Evolutionary conservation across 257 asterid species (phyloP), one percentile per base, ranked within the genome.

Genomic region (Lycium ferocissimum): DNA sequence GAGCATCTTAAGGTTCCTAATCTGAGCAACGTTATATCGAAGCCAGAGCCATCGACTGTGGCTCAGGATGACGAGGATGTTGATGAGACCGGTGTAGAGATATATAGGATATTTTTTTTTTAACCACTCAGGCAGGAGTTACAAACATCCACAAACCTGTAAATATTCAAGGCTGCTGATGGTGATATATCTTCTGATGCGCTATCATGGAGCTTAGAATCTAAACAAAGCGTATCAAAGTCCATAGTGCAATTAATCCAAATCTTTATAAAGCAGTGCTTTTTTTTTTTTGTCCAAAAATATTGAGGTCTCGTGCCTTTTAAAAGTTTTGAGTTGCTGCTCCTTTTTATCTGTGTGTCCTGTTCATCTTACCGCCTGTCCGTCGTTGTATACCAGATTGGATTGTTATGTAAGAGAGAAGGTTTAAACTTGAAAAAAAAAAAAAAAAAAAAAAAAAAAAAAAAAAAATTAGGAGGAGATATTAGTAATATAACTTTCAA

Each of bases 111-210:
- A 85, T 93, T 5, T 94, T 91, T 86, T 81, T 92, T 90, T 93
- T 92, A 49, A 92, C 91, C 93, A 90, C 91, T 11, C 93, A 90
- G 80, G 92, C 91, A 2, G 93, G 92, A 61, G 92, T 92, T 62
- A 85, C 92, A 7, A 86, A 91, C 81, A 82, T 88, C 40, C n/a
- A n/a, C n/a, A 87, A 91, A 83, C 91, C 94, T 12, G 90, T 85
- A 87, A 84, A 90, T 93, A 80, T 92, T 92, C 86, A 90, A 87
- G 89, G 91, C 89, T 37, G 88, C 91, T 2, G 90, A 84, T 38
- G 94, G 94, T 17, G 94, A 92, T 83, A 92, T 92, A 20, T 94
- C 91, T 71, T 90, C 93, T 69, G 95, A n/a, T n/a, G n/a, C n/a
- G n/a, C 95, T 17, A 92, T 92, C 53, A 91, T 92, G 93, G 95